Conservation (phyloP, 345 rosid species). For the Hevea brasiliensis region DNA sequence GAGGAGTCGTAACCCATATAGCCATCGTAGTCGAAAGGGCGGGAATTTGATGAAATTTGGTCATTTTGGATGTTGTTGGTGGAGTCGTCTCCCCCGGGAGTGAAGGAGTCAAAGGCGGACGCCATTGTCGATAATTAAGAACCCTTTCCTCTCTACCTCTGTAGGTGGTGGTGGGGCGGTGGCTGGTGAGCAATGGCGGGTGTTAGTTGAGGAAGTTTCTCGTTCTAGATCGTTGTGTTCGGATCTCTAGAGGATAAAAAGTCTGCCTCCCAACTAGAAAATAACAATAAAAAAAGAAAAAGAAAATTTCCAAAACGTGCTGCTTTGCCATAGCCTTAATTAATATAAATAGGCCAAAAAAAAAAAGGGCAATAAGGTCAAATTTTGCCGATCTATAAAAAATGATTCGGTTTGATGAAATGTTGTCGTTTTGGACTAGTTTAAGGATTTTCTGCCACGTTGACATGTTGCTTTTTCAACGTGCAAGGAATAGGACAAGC, state of each 20-base stretch:
- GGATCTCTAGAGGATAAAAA: conserved; percentile 6
- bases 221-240: conserved; percentile 8
- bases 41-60: not conserved
- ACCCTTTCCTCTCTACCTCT: not conserved
- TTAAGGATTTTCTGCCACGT: not conserved
- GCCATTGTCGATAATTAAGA: conserved; percentile 2
- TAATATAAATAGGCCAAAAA: too few relatives aligned
- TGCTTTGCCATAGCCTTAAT: too few relatives aligned
- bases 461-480: not conserved
- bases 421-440: not conserved
- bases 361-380: too few relatives aligned
- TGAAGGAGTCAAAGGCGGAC: conserved; percentile 15
- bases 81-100: conserved; percentile 11
- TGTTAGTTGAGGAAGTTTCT: not conserved
- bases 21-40: conserved; percentile 9
- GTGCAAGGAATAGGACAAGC: not conserved
- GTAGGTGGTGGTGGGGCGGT: not conserved
- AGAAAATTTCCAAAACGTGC: too few relatives aligned
- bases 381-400: too few relatives aligned
- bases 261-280: too few relatives aligned
- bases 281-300: too few relatives aligned
- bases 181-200: conserved; percentile 9
- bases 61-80: not conserved
- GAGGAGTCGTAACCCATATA: conserved; percentile 5
- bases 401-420: too few relatives aligned